phyloP scores from a whole-genome alignment of 2,329 filamentous ascomycete species.

The Lachnellula arida region DNA sequence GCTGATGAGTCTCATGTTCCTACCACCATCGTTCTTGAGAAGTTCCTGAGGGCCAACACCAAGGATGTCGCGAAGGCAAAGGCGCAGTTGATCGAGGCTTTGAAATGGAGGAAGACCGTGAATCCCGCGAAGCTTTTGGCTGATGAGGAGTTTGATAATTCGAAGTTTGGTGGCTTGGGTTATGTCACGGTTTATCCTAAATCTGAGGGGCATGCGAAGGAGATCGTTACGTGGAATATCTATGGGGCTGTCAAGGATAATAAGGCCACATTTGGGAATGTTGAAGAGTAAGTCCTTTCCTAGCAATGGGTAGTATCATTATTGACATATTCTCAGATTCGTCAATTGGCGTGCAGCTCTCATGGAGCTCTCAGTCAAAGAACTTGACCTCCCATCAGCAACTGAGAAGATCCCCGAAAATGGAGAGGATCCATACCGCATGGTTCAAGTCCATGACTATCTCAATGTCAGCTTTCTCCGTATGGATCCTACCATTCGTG shows the following conservation, averaged over 20 bases:
- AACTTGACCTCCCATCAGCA: slow-evolving; percentile 65
- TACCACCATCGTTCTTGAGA: slow-evolving; percentile 81
- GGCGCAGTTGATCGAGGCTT: slow-evolving; percentile 71
- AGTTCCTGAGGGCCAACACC: slow-evolving; percentile 88
- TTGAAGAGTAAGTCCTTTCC: slow-evolving; percentile 60
- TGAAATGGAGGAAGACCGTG: slow-evolving; percentile 77
- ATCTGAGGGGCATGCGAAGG: slow-evolving; percentile 45
- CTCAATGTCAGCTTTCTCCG: slow-evolving; percentile 81
- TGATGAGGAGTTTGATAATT: slow-evolving; percentile 55
- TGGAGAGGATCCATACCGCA: slow-evolving; percentile 76
- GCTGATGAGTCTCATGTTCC: slow-evolving; percentile 52
- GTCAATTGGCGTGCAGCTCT: slow-evolving; percentile 84
- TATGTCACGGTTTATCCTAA: slow-evolving; percentile 70
- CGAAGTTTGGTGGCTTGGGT: slow-evolving; percentile 73
- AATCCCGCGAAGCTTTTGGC: slow-evolving; percentile 64
- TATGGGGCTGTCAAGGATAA: slow-evolving; percentile 84
- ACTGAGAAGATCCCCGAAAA: slow-evolving; percentile 60
- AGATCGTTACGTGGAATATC: slow-evolving; percentile 87
- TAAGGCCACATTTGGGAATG: slow-evolving; percentile 73
- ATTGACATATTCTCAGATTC: slow-evolving; percentile 53
- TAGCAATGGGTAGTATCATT: background rate
- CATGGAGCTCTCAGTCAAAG: slow-evolving; percentile 79
- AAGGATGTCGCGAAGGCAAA: slow-evolving; percentile 69
- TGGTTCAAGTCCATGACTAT: slow-evolving; percentile 93
- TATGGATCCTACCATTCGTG: slow-evolving; percentile 70